These are phyloP conservation scores for Saposhnikovia divaricata DNA, from an alignment of 129 eudicot species.

Conservation along the genomic window DNA sequence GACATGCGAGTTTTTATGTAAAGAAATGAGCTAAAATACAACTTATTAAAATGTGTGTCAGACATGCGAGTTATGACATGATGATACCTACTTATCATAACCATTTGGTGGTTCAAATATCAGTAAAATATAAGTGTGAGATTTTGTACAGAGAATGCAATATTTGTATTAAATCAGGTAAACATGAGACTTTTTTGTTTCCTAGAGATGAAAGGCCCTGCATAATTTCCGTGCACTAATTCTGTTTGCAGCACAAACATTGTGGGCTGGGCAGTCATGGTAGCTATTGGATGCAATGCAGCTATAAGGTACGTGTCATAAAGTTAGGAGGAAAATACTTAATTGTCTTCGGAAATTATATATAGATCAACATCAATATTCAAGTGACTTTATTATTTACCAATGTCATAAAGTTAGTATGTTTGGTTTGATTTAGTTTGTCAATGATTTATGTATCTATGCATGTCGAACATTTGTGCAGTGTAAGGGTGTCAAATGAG, in stretches of 20 bases:
- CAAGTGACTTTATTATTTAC: neutral
- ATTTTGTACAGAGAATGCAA: neutral
- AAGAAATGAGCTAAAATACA: too few relatives aligned
- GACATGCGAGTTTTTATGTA: too few relatives aligned
- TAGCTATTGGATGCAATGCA: slow-evolving; percentile 47
- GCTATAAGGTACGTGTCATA: slow-evolving; percentile 34
- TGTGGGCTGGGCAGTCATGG: slow-evolving; percentile 43
- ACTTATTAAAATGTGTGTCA: too few relatives aligned
- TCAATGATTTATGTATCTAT: neutral
- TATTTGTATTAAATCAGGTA: neutral
- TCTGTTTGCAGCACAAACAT: slow-evolving; percentile 40
- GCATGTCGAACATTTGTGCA: slow-evolving; percentile 10
- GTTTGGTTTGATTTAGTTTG: neutral
- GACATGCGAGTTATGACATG: too few relatives aligned
- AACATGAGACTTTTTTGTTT: neutral
- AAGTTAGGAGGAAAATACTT: neutral
- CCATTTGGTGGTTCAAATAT: neutral
- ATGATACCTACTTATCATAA: neutral
- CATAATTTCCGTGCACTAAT: neutral
- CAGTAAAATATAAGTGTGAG: too few relatives aligned
- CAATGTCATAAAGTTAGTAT: neutral
- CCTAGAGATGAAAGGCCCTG: neutral
- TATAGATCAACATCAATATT: too few relatives aligned
- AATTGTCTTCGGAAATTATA: neutral
- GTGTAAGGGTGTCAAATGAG: slow-evolving; percentile 46